These are phyloP conservation scores for Medicago lupulina DNA, from an alignment of 306 rosid genomes.

Conservation along the genomic window DNA sequence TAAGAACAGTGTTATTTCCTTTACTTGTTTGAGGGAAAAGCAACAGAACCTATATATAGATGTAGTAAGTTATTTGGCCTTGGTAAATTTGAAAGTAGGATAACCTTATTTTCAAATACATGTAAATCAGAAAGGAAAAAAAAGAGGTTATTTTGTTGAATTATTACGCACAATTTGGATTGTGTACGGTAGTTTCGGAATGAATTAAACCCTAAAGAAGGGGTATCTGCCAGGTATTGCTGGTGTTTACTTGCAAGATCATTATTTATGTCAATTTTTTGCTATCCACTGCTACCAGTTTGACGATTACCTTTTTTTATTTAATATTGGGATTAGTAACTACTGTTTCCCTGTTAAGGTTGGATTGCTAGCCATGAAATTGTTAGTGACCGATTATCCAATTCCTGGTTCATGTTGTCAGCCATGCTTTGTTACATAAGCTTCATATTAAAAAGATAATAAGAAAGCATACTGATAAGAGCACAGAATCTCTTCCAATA, in stretches of 20 bases:
- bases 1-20: constrained; percentile 18
- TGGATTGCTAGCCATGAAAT: constrained; percentile 4
- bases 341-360: not conserved
- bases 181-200: constrained; percentile 2
- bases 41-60: constrained; percentile 1
- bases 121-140: constrained; percentile 32
- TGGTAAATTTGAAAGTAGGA: constrained; percentile 10
- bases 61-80: constrained; percentile 3
- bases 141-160: not conserved
- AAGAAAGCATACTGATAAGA: not conserved
- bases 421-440: not conserved
- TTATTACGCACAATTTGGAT: constrained; percentile 18
- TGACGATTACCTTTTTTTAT: not conserved
- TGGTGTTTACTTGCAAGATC: constrained; percentile 1
- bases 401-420: not conserved
- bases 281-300: not conserved
- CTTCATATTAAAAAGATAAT: not conserved
- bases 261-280: not conserved
- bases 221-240: not conserved
- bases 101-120: constrained; percentile 6
- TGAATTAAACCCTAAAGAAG: not conserved
- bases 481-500: not conserved
- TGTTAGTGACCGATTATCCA: not conserved
- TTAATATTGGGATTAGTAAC: not conserved
- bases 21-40: constrained; percentile 27